Evolutionary conservation across 2,329 filamentous ascomycete genomes (phyloP).

Genomic region (Ophiocordyceps camponoti-leonardi): DNA sequence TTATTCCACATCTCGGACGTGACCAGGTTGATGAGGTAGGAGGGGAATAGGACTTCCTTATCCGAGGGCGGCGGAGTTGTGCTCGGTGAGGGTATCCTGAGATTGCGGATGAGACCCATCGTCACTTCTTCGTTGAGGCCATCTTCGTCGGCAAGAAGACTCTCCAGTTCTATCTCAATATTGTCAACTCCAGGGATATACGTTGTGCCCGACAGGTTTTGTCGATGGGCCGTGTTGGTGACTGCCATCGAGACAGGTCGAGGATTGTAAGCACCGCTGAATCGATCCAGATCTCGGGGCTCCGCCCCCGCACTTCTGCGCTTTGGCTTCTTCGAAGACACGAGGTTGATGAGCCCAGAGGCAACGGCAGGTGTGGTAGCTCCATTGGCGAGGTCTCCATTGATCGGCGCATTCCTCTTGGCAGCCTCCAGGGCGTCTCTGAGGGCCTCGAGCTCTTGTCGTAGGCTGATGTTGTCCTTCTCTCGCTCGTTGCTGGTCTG

Average conservation of each 20-base stretch:
- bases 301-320: constrained; percentile 81
- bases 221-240: constrained; percentile 46
- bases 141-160: constrained; percentile 85
- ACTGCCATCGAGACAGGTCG: constrained; percentile 93
- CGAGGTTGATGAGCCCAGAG: constrained; percentile 84
- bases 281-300: constrained; percentile 69
- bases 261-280: constrained; percentile 85
- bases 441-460: constrained; percentile 76
- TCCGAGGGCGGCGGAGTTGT: constrained; percentile 82
- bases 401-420: constrained; percentile 58
- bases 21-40: constrained; percentile 96
- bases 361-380: constrained; percentile 30
- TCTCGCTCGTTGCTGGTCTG: constrained; percentile 61
- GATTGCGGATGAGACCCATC: constrained; percentile 85
- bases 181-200: constrained; percentile 74
- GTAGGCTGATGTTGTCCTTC: constrained; percentile 67
- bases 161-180: constrained; percentile 88
- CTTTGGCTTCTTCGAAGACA: constrained; percentile 94
- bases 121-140: constrained; percentile 93
- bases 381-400: constrained; percentile 36
- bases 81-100: constrained; percentile 86
- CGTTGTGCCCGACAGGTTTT: constrained; percentile 55
- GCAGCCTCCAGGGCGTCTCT: constrained; percentile 85
- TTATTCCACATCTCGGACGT: constrained; percentile 99
- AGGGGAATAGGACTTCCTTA: constrained; percentile 97